A percentile compares a stretch with the other conserved stretches of the same genome.
Evolutionary conservation across 169 alveolate species (phyloP).

Genomic region (Cryptosporidium sp.): DNA sequence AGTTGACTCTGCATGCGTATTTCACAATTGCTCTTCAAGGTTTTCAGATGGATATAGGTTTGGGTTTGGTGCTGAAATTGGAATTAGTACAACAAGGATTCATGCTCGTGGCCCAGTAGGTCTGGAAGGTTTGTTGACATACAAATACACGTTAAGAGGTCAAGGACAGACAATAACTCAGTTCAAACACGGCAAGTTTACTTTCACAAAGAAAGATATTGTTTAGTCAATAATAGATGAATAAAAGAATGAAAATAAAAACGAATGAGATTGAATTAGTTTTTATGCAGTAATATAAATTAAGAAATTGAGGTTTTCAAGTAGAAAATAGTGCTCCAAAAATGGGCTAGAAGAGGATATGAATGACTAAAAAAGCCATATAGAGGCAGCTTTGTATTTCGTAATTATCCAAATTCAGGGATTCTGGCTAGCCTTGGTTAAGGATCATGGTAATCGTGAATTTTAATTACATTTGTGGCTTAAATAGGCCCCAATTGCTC

Average conservation of each 20-base stretch:
- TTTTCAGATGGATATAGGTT: conserved; percentile 85
- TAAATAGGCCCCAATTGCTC: conserved; percentile 63
- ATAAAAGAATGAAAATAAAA: background rate
- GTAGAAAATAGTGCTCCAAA: background rate
- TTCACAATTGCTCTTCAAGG: conserved; percentile 83
- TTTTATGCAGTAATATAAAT: background rate
- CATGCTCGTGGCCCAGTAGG: conserved; percentile 88
- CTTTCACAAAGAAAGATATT: conserved; percentile 35
- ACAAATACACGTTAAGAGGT: conserved; percentile 80
- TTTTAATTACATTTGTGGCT: conserved; percentile 5
- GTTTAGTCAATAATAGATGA: background rate
- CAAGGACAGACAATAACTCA: conserved; percentile 80
- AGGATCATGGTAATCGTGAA: background rate
- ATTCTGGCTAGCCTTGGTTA: background rate
- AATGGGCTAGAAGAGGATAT: background rate
- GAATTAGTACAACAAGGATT: conserved; percentile 82
- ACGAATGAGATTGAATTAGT: background rate
- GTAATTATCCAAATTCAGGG: background rate
- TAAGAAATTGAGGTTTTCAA: background rate
- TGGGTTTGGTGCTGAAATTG: conserved; percentile 85
- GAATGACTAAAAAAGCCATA: background rate
- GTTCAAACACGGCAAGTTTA: conserved; percentile 36
- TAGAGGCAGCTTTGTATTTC: background rate
- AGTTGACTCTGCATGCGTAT: conserved; percentile 82
- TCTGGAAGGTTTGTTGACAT: conserved; percentile 81